Evolutionary conservation across 768 basidiomycete genomes (phyloP).

Genomic region (Lactarius tabidus): DNA sequence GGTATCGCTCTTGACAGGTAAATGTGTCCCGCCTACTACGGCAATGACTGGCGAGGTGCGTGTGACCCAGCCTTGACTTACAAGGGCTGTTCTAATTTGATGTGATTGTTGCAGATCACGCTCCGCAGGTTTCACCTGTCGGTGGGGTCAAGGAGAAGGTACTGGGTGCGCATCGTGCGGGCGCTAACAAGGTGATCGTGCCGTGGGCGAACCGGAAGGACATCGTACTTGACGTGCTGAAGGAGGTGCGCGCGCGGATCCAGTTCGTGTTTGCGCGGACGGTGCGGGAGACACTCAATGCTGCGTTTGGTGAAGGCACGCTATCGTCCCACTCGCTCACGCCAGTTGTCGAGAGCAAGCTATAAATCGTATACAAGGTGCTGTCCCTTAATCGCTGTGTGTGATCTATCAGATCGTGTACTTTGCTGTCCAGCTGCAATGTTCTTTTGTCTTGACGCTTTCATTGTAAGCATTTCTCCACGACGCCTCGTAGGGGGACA

Average conservation of each 20-base stretch:
- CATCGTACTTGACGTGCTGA: conserved; percentile 82
- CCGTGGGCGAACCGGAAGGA: conserved; percentile 85
- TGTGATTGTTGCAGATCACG: no score
- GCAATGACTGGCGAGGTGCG: conserved; percentile 89
- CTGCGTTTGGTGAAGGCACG: conserved; percentile 63
- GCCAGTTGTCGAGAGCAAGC: conserved; percentile 53
- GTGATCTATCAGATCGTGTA: no score
- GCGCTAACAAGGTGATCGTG: conserved; percentile 77
- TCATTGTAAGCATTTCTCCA: no score
- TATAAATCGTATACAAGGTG: no score
- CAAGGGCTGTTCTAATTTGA: no score
- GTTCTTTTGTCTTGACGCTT: no score
- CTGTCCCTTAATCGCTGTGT: no score
- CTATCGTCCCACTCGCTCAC: conserved; percentile 61
- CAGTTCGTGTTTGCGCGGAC: conserved; percentile 79
- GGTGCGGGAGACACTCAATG: conserved; percentile 78
- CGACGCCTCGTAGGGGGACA: no score
- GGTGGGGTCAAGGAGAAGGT: conserved; percentile 92
- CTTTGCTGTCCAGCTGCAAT: no score
- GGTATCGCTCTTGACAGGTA: conserved; percentile 77
- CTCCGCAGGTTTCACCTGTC: conserved; percentile 58
- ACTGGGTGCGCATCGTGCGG: conserved; percentile 83
- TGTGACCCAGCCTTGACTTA: neutral
- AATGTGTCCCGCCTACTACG: conserved; percentile 62
- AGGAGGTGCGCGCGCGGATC: conserved; percentile 64